Evolutionary conservation across 1,139 yeast genomes (phyloP), one percentile per base, ranked within the genome.

Genomic region (Taiozyma onychis): DNA sequence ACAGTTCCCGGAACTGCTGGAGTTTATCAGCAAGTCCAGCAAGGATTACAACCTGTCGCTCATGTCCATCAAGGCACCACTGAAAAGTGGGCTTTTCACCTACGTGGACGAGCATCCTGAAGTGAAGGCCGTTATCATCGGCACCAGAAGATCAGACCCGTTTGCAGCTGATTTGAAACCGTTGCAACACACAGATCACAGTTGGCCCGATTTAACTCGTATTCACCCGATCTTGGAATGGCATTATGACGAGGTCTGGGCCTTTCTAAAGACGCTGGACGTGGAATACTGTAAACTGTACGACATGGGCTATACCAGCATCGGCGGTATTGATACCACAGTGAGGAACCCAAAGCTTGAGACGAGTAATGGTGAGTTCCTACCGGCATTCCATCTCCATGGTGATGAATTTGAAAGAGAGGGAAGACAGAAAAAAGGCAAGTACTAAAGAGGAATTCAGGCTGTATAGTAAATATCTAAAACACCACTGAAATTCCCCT

Each of bases 131-230:
- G 81, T 89, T 1, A 73, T 89, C 32, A 93, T 89, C 2, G 97
- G 97, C 1, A 88, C 88, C 18, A 74, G 97, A 48, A 76, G 85
- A 52, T 77, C 86, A 4, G 97, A 89, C 62, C 97, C 97, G 0
- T 85, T 77, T 62, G 90, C 95, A 0, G 67, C 69, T 1, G 57
- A 69, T 14, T 71, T 89, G 39, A 56, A 71, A 16, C 74, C 74
- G 49, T 77, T 84, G 52, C 90, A 87, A 59, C 65, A 61, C 41
- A 89, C 97, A 0, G 96, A 89, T 63, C 85, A 81, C 54, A 81
- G 88, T 48, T 89, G 97, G 97, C 97, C 97, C n/a, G 70, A 72
- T 39, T 89, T 89, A 63, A 67, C 83, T 56, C 70, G 97, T 44
- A 74, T 88, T 10, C 93, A 88, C 60, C 96, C 97, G 0, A 84